A percentile compares a stretch with the other conserved stretches of the same genome.
Conservation (phyloP, 805 yeast genomes). For the Teunomyces kruisii region DNA sequence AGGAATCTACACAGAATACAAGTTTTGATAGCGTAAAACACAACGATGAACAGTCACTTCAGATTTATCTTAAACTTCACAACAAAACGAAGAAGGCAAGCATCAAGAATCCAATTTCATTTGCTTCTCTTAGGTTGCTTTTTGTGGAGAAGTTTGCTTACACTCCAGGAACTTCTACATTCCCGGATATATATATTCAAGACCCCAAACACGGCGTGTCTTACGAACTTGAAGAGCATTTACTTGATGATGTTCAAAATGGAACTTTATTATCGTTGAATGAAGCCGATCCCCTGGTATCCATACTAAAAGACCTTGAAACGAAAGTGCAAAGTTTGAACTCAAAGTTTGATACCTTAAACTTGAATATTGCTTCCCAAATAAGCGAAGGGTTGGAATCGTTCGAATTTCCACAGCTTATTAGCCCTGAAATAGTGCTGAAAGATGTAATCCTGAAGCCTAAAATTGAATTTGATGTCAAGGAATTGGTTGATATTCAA, state of each 20-base stretch:
- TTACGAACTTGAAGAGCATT: constrained; percentile 77
- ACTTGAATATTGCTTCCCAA: constrained; percentile 13
- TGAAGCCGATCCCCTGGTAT: constrained; percentile 37
- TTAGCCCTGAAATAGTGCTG: neutral
- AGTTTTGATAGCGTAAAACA: neutral
- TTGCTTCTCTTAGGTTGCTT: constrained; percentile 59
- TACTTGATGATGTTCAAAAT: constrained; percentile 54
- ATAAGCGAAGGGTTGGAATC: constrained; percentile 19
- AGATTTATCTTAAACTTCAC: constrained; percentile 50
- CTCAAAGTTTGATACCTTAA: constrained; percentile 17
- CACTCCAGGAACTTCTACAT: constrained; percentile 66
- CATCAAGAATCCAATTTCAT: constrained; percentile 45
- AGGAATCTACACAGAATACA: neutral
- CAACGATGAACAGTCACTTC: constrained; percentile 4
- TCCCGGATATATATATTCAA: constrained; percentile 76
- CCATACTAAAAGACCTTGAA: constrained; percentile 20
- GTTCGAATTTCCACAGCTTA: constrained; percentile 16
- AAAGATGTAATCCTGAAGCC: neutral
- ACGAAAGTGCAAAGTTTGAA: constrained; percentile 14
- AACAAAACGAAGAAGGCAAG: constrained; percentile 56
- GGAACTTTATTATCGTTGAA: constrained; percentile 63
- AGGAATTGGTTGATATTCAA: constrained; percentile 46
- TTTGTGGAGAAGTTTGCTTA: constrained; percentile 89
- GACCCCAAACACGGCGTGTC: constrained; percentile 59
- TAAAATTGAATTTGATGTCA: constrained; percentile 5